These are phyloP conservation scores for Dactylonectria estremocensis DNA, from an alignment of 2,329 filamentous ascomycete species.

Conservation along the genomic window DNA sequence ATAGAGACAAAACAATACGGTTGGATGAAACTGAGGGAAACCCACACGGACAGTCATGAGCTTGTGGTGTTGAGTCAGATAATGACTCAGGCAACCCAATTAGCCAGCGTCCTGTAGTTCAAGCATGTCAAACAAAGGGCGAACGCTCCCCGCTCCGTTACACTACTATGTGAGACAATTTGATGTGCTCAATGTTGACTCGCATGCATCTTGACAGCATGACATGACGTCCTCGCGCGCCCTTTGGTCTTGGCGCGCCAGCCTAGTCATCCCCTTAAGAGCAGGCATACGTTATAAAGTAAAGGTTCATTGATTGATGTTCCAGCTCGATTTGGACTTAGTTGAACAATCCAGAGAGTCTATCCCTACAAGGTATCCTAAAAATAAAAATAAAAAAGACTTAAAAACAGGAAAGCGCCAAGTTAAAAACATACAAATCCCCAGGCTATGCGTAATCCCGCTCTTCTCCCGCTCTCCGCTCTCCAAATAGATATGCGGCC, in stretches of 20 bases:
- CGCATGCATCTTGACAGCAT: neutral
- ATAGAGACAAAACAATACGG: neutral
- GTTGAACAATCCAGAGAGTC: slow-evolving; percentile 22
- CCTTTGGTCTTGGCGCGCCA: slow-evolving; percentile 4
- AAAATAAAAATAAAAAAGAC: no score
- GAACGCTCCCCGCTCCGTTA: neutral
- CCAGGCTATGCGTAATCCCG: slow-evolving; percentile 47
- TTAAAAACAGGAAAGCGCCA: slow-evolving; percentile 24
- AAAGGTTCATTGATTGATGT: neutral
- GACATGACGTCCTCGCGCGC: neutral
- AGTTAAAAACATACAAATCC: slow-evolving; percentile 20
- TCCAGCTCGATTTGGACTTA: slow-evolving; percentile 4
- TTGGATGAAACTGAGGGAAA: neutral
- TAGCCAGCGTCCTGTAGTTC: neutral
- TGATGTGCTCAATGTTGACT: neutral
- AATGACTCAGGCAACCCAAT: neutral
- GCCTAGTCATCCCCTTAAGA: neutral
- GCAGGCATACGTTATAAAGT: neutral
- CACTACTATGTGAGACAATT: neutral
- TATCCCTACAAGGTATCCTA: slow-evolving; percentile 38
- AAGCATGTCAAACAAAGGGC: slow-evolving; percentile 4
- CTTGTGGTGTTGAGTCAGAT: neutral
- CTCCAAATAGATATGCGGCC: slow-evolving; percentile 89
- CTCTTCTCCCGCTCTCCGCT: slow-evolving; percentile 58
- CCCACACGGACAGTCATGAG: neutral